Percentiles rank a stretch among this genome's conserved stretches.
phyloP scores from a whole-genome alignment of 495 filamentous ascomycete genomes.

The Copromyces sp. region DNA sequence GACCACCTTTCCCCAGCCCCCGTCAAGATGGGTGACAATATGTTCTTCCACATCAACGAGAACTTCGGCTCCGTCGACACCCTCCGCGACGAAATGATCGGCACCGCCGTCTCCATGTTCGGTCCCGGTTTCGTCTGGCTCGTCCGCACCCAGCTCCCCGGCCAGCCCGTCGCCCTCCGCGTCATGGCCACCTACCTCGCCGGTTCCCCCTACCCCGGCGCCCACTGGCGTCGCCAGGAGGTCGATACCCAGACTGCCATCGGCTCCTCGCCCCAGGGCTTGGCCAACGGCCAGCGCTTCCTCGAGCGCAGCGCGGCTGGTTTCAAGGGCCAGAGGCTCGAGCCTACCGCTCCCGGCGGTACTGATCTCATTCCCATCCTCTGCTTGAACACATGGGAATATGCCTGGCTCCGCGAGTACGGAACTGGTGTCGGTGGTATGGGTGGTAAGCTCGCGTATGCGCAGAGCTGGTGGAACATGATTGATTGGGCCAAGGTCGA shows the following conservation, averaged over 20 bases:
- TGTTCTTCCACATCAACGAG: slow-evolving; percentile 36
- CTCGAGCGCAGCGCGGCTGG: slow-evolving; percentile 33
- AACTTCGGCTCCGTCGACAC: slow-evolving; percentile 76
- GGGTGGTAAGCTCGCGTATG: slow-evolving; percentile 62
- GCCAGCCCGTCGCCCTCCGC: slow-evolving; percentile 40
- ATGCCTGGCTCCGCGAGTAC: slow-evolving; percentile 81
- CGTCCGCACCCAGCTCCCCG: slow-evolving; percentile 39
- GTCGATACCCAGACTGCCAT: slow-evolving; percentile 67
- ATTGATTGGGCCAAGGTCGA: slow-evolving; percentile 79
- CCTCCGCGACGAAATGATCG: slow-evolving; percentile 65
- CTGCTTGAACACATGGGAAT: slow-evolving; percentile 94
- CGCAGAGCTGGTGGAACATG: slow-evolving; percentile 73
- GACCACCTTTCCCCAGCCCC: slow-evolving; percentile 36
- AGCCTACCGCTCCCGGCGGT: slow-evolving; percentile 49
- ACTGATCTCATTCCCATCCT: slow-evolving; percentile 63
- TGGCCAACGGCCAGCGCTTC: slow-evolving; percentile 20
- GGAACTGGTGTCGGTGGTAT: slow-evolving; percentile 40
- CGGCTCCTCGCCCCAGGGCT: slow-evolving; percentile 22
- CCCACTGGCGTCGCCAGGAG: slow-evolving; percentile 70
- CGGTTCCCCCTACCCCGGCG: slow-evolving; percentile 75
- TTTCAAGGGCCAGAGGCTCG: slow-evolving; percentile 8
- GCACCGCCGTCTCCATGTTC: slow-evolving; percentile 85
- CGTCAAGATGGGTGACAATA: slow-evolving; percentile 20
- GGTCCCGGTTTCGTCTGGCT: slow-evolving; percentile 97
- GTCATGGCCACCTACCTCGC: slow-evolving; percentile 87